Percentiles rank a stretch among this genome's conserved stretches.
Conservation (phyloP, 306 rosid genomes). For the Abrus precatorius region DNA sequence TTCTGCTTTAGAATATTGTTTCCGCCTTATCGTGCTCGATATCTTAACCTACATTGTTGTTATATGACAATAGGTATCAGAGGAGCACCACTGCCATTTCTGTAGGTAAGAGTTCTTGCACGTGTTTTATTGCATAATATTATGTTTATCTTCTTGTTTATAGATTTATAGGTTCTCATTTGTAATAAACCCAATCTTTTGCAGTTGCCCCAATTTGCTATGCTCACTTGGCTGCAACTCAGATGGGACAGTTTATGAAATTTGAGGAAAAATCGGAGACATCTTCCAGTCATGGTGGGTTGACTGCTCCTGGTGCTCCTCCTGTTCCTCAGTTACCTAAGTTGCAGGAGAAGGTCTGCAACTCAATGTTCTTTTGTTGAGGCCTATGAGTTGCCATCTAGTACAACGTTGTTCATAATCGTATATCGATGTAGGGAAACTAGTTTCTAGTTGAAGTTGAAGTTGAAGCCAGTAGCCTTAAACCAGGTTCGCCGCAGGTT, state of each 20-base stretch:
- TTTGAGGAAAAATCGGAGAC: conserved; percentile 89
- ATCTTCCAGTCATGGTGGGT: conserved; percentile 79
- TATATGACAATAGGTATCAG: conserved; percentile 71
- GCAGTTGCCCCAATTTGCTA: conserved; percentile 97
- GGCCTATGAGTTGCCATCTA: not conserved
- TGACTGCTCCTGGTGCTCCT: conserved; percentile 59
- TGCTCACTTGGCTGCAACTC: conserved; percentile 92
- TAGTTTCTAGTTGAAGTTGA: not conserved
- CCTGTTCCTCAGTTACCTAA: conserved; percentile 84
- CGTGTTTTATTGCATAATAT: not conserved
- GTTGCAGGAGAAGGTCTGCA: conserved; percentile 62
- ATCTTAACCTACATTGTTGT: not conserved
- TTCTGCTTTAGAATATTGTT: not conserved
- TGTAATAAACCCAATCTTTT: not conserved
- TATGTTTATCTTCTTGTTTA: not conserved
- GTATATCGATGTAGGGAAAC: not conserved
- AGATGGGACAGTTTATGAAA: conserved; percentile 78
- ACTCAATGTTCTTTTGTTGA: conserved; percentile 91
- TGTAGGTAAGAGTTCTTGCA: conserved; percentile 62
- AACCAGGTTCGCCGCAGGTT: not conserved
- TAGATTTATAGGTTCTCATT: not conserved
- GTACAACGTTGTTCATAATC: conserved; percentile 24
- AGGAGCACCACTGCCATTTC: conserved; percentile 96
- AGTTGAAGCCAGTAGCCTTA: not conserved
- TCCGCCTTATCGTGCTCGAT: too few relatives aligned